phyloP scores from a whole-genome alignment of 176 grass and related monocot species.

The Panicum miliaceum region DNA sequence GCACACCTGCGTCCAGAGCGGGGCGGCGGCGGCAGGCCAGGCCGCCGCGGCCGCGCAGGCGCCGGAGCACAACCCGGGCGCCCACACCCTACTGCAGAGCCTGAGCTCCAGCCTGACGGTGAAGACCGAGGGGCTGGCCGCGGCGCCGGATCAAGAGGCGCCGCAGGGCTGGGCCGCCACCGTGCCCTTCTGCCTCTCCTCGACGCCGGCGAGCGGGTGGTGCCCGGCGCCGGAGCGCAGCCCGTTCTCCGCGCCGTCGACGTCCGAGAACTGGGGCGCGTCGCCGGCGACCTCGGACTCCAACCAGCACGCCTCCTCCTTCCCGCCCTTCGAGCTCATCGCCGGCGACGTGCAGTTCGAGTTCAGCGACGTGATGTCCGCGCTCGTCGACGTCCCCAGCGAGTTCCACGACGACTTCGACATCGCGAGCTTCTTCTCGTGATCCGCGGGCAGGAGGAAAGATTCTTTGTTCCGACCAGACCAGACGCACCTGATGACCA shows the following conservation, averaged over 20 bases:
- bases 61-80: slow-evolving; percentile 2
- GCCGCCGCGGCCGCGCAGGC: background rate
- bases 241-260: slow-evolving; percentile 29
- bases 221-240: background rate
- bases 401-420: slow-evolving; percentile 29
- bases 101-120: slow-evolving; percentile 47
- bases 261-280: slow-evolving; percentile 35
- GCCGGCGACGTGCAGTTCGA: slow-evolving; percentile 3
- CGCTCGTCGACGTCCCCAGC: slow-evolving; percentile 25
- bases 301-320: background rate
- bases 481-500: background rate
- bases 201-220: slow-evolving; percentile 12
- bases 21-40: background rate
- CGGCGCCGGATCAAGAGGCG: background rate
- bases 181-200: slow-evolving; percentile 45
- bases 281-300: slow-evolving; percentile 61
- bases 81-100: slow-evolving; percentile 27
- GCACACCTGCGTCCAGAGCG: slow-evolving; percentile 56
- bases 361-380: slow-evolving; percentile 38
- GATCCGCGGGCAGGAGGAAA: background rate
- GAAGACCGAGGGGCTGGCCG: slow-evolving; percentile 38
- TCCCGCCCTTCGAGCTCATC: background rate
- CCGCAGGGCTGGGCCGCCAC: slow-evolving; percentile 17
- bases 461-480: background rate
- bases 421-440: slow-evolving; percentile 31